Evolutionary conservation across 2,329 filamentous ascomycete species (phyloP), one percentile per base, ranked within the genome.

Genomic region (Pseudogymnoascus verrucosus): DNA sequence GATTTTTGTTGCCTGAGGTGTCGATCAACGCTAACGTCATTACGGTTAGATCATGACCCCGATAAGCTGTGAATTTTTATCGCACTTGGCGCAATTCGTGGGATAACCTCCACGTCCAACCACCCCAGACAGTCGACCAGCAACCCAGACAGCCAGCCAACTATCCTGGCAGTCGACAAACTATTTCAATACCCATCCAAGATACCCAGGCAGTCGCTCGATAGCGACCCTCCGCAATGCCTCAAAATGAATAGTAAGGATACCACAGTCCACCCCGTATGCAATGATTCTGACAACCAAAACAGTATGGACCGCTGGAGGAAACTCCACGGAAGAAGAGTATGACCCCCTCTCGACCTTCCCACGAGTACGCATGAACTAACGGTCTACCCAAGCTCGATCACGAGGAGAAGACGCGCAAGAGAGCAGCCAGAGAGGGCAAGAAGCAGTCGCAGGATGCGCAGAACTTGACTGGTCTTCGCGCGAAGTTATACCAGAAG

Each of bases 401-500:
- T 75, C 85, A 93, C 77, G 93, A 96, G 73, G 93, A 97, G 80
- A 89, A 91, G 68, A 80, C 81, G 66, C 89, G 93, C 73, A 97
- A 97, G 83, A 85, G 87, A 70, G 80, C 85, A 68, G 93, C 93
- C 66, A 89, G 93, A 78, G 90, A 96, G 79, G 88, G 85, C 67
- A 93, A 97, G 82, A 86, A 91, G 78, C 85, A 86, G 65, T 93
- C 89, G 62, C 83, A 93, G 74, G 89, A 96, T 78, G 91, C 93
- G 37, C 92, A 97, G 81, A 96, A 95, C 77, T 83, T 96, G 72
- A 88, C 90, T 66, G 93, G 93, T 68, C 85, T 96, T 71, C 83
- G 90, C 67, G 93, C 93, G 70, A 97, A 97, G 83, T 81, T 95
- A 73, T 87, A 93, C 80, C 89, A 92, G 76, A 88, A 96, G 84